phyloP scores from a whole-genome alignment of 164 flowering plant genomes.

The Nymphaea colorata region DNA sequence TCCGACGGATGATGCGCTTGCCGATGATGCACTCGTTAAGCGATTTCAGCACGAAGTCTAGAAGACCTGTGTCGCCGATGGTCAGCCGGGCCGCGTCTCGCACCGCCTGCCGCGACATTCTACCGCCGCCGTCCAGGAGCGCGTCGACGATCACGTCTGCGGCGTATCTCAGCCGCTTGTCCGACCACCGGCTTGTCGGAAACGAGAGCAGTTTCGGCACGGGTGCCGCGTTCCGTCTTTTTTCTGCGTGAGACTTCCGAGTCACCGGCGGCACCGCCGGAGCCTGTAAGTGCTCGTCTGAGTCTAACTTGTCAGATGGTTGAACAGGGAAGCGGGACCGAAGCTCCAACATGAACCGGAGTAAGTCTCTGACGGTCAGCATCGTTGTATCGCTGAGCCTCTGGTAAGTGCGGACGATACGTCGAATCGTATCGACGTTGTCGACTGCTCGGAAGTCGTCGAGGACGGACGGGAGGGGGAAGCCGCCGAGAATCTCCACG shows the following conservation, averaged over 20 bases:
- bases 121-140: slow-evolving; percentile 15
- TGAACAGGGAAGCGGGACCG: slow-evolving; percentile 21
- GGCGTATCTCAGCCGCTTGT: slow-evolving; percentile 26
- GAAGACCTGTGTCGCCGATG: slow-evolving; percentile 81
- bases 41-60: slow-evolving; percentile 76
- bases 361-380: slow-evolving; percentile 46
- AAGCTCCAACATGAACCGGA: slow-evolving; percentile 48
- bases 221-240: background rate
- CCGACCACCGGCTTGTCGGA: slow-evolving; percentile 37
- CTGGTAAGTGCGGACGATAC: slow-evolving; percentile 37
- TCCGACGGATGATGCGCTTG: slow-evolving; percentile 37
- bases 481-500: slow-evolving; percentile 39
- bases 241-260: background rate
- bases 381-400: slow-evolving; percentile 37
- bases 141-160: slow-evolving; percentile 39
- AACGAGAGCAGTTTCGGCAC: slow-evolving; percentile 5
- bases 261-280: background rate
- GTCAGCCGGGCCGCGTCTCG: slow-evolving; percentile 69
- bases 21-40: slow-evolving; percentile 67
- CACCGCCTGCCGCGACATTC: slow-evolving; percentile 85
- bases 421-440: slow-evolving; percentile 18
- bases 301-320: slow-evolving; percentile 7
- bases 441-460: slow-evolving; percentile 15
- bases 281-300: background rate
- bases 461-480: slow-evolving; percentile 34